Base-by-base conservation (phyloP, 352 stramenopile genomes). In the Phytophthora podocarpi region DNA sequence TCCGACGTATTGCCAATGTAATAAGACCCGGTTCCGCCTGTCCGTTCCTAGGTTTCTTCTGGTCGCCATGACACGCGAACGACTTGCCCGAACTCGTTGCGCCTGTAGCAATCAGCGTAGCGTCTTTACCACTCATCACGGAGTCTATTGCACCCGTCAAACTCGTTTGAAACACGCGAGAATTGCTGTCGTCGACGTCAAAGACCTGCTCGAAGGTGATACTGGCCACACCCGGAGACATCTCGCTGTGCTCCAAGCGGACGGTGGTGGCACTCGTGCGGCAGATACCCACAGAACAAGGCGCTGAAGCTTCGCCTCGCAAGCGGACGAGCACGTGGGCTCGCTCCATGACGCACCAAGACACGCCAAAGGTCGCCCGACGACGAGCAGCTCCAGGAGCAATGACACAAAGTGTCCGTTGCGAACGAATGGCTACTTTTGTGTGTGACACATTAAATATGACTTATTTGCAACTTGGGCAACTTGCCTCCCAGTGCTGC, bases 121-220 rank as follows among this genome's bases (percentile, higher is more conserved):
- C 45, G 12, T 56, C 45, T 21, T 58, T 62, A 23, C 82, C 84
- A 0, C 69, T 54, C 0, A 76, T 18, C 4, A 71, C 69, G 2
- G 31, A 32, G 24, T 59, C 59, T 2, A 89, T 51, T 7, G 54
- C 57, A 3, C 43, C 40, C 8, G 56, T 50, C 23, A 91, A 46
- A 40, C 72, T 77, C 35, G 77, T 61, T 28, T 74, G 24, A 39
- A 90, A 91, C 20, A 94, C 46, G 31, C 68, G 51, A 0, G 50
- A 48, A 37, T 59, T 85, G 37, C 47, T 49, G 59, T 85, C 64
- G 15, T 65, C 23, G 4, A 66, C 28, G 64, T 91, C 82, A 23
- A 78, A 91, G 21, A 92, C 82, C 20, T 78, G 75, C 49, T 94
- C 79, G 48, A 92, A 94, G 24, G 70, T 82, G 67, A 94, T 90